phyloP scores from a whole-genome alignment of 805 yeast genomes.

The Saccharomycopsis malanga region DNA sequence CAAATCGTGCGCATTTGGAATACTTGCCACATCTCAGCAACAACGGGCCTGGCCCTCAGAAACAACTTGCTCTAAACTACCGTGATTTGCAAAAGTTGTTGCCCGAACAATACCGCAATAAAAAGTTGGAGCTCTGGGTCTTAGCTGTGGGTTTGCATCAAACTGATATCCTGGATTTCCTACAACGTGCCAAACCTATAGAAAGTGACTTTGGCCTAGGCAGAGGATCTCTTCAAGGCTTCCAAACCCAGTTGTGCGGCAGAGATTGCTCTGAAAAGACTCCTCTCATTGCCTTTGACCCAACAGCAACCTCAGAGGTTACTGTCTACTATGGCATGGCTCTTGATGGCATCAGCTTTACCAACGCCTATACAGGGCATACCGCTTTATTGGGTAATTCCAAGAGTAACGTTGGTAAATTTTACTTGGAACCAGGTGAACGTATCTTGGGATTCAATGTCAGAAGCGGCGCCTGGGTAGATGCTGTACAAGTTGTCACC shows the following conservation, averaged over 20 bases:
- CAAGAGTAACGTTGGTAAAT: conserved; percentile 47
- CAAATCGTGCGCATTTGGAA: conserved; percentile 52
- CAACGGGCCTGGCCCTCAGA: conserved; percentile 58
- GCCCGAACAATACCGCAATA: conserved; percentile 28
- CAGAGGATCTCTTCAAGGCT: conserved; percentile 34
- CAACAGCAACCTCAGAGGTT: conserved; percentile 38
- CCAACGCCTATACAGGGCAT: conserved; percentile 19
- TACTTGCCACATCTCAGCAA: conserved; percentile 44
- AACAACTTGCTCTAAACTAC: conserved; percentile 42
- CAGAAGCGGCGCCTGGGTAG: conserved; percentile 84
- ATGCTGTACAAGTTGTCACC: conserved; percentile 72
- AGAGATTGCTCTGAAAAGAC: conserved; percentile 24
- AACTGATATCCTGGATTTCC: conserved; percentile 43
- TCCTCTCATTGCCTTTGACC: conserved; percentile 31
- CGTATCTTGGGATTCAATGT: conserved; percentile 50
- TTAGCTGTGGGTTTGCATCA: conserved; percentile 28
- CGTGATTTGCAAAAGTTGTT: conserved; percentile 39
- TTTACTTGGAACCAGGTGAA: conserved; percentile 53
- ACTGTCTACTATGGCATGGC: conserved; percentile 71
- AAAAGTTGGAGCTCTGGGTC: conserved; percentile 27
- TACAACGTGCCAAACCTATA: conserved; percentile 21
- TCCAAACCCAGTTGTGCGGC: conserved; percentile 31
- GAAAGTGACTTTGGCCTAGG: conserved; percentile 37
- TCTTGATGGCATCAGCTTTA: conserved; percentile 67
- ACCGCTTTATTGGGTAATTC: conserved; percentile 5